Evolutionary conservation across 75 land plant species (phyloP).

Genomic region (Gnetum montanum): DNA sequence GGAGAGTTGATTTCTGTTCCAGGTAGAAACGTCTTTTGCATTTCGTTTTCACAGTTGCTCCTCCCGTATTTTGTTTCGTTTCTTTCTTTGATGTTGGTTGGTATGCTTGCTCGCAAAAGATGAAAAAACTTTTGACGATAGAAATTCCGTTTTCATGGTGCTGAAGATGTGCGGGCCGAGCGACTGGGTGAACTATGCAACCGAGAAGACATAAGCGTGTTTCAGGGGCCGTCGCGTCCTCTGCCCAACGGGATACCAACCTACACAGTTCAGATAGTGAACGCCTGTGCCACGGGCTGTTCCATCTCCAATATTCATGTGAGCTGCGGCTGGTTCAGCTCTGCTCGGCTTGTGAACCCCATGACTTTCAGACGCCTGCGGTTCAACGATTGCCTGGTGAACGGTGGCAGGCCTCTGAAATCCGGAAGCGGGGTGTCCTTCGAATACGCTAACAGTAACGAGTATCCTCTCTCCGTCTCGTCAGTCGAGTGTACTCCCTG

Average conservation of each 20-base stretch:
- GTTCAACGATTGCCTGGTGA: slow-evolving; percentile 59
- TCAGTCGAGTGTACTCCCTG: slow-evolving; percentile 11
- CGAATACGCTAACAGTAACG: slow-evolving; percentile 61
- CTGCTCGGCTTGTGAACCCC: slow-evolving; percentile 56
- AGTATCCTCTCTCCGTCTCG: slow-evolving; percentile 44
- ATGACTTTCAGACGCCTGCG: slow-evolving; percentile 41
- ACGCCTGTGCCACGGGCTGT: slow-evolving; percentile 45
- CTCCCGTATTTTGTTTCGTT: too few relatives aligned
- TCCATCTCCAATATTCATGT: slow-evolving; percentile 46
- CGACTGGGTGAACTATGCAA: slow-evolving; percentile 50
- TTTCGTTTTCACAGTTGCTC: too few relatives aligned
- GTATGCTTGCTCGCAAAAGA: too few relatives aligned
- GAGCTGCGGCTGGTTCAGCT: slow-evolving; percentile 71
- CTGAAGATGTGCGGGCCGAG: neutral
- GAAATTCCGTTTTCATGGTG: too few relatives aligned
- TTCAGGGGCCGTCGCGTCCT: slow-evolving; percentile 64
- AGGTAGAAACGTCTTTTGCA: too few relatives aligned
- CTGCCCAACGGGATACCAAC: slow-evolving; percentile 84
- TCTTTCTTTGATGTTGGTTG: too few relatives aligned
- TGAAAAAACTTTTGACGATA: too few relatives aligned
- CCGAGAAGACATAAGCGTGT: slow-evolving; percentile 48
- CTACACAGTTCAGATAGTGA: slow-evolving; percentile 71
- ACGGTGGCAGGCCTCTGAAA: slow-evolving; percentile 44
- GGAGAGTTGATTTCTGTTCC: too few relatives aligned
- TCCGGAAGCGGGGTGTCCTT: slow-evolving; percentile 34